Percentiles rank a stretch among this genome's conserved stretches.
Conservation (phyloP, 148 eudicot species). For the Drosera capensis region DNA sequence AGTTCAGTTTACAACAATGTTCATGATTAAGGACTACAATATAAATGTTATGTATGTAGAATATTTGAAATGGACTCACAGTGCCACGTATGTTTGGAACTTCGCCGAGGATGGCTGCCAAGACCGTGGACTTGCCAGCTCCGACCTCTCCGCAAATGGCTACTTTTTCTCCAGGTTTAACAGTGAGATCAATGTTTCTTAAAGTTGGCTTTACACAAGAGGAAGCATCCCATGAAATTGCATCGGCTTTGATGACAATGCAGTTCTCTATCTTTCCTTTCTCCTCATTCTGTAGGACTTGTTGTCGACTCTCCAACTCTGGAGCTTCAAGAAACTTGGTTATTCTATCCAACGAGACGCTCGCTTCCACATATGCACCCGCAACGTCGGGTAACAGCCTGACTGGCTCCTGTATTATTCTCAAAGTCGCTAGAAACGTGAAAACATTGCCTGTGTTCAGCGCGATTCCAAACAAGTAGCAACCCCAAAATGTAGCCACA, state of each 20-base stretch:
- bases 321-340: constrained; percentile 21
- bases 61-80: neutral
- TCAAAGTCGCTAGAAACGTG: constrained; percentile 20
- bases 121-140: constrained; percentile 10
- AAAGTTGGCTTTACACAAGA: neutral
- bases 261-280: neutral
- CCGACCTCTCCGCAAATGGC: constrained; percentile 15
- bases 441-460: constrained; percentile 17
- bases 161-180: constrained; percentile 8
- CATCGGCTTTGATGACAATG: constrained; percentile 3
- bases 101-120: constrained; percentile 10
- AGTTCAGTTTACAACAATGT: no score
- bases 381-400: constrained; percentile 21
- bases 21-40: no score
- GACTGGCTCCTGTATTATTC: constrained; percentile 31
- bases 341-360: constrained; percentile 18
- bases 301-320: constrained; percentile 13
- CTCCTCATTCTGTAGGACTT: constrained; percentile 1
- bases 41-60: no score
- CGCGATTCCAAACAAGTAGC: constrained; percentile 14
- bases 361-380: constrained; percentile 18
- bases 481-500: constrained; percentile 19
- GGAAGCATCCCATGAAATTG: constrained; percentile 9
- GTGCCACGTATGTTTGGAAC: constrained; percentile 7
- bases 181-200: constrained; percentile 1